These are phyloP conservation scores for Termitomyces sp. DNA, from an alignment of 768 basidiomycete species.

Conservation along the genomic window DNA sequence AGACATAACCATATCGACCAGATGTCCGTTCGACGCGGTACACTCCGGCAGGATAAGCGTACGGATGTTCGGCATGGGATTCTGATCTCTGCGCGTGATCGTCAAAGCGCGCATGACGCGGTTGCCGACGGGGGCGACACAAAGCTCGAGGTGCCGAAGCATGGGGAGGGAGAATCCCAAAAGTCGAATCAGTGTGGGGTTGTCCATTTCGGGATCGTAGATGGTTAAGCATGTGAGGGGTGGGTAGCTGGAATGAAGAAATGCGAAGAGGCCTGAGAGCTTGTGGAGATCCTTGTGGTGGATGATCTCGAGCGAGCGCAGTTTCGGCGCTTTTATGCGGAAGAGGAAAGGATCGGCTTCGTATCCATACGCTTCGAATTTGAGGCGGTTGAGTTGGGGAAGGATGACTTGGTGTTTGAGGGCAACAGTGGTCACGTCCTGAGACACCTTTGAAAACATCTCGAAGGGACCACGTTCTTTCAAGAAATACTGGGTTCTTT, in stretches of 20 bases:
- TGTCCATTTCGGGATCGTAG: slow-evolving; percentile 1
- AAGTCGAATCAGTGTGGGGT: background rate
- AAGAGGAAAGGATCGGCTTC: slow-evolving; percentile 1
- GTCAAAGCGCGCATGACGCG: background rate
- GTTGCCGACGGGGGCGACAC: background rate
- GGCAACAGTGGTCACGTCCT: background rate
- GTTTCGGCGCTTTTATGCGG: background rate
- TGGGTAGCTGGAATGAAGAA: background rate
- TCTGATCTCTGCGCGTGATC: background rate
- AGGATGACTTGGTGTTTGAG: background rate
- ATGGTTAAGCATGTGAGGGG: background rate
- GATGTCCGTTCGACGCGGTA: background rate
- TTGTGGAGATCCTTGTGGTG: background rate
- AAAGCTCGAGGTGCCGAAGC: slow-evolving; percentile 1
- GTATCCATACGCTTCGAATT: background rate
- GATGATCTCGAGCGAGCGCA: background rate
- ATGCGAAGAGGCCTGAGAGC: background rate
- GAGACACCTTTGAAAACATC: background rate
- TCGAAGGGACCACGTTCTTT: background rate
- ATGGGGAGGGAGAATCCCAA: background rate
- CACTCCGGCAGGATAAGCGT: slow-evolving; percentile 1
- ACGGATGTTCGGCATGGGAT: background rate
- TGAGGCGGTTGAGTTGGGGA: slow-evolving; percentile 1
- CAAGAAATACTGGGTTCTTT: background rate
- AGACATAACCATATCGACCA: background rate